Conservation (phyloP, 2,329 filamentous ascomycete genomes). For the Ophiostoma australiae region DNA sequence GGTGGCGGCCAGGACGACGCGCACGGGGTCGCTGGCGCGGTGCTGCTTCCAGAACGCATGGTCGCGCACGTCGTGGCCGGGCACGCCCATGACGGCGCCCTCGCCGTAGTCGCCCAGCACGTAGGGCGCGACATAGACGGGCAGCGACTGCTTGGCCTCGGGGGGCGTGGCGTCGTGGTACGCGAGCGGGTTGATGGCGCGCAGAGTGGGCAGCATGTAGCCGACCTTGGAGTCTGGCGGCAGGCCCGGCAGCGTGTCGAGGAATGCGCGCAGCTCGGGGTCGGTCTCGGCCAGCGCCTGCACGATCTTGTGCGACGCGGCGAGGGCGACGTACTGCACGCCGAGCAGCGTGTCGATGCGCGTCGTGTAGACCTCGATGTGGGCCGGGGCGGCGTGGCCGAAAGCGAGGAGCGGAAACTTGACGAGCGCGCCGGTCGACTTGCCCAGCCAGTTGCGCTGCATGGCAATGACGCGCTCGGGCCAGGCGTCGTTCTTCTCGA, state of each 20-base stretch:
- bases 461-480: conserved; percentile 76
- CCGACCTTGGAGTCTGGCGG: conserved; percentile 59
- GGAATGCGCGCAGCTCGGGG: conserved; percentile 58
- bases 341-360: conserved; percentile 82
- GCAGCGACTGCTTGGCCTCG: conserved; percentile 54
- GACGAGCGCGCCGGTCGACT: conserved; percentile 66
- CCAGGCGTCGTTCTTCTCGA: conserved; percentile 64
- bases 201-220: conserved; percentile 58
- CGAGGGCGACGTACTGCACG: conserved; percentile 77
- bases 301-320: conserved; percentile 67
- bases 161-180: conserved; percentile 48
- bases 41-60: conserved; percentile 76
- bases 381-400: conserved; percentile 39
- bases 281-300: conserved; percentile 55
- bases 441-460: conserved; percentile 85
- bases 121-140: conserved; percentile 78
- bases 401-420: conserved; percentile 59
- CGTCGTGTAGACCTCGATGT: conserved; percentile 75
- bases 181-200: conserved; percentile 61
- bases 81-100: conserved; percentile 87
- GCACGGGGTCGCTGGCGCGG: conserved; percentile 53
- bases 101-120: conserved; percentile 81
- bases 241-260: conserved; percentile 56
- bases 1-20: conserved; percentile 55
- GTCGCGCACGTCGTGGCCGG: conserved; percentile 75